Base-by-base conservation (phyloP, 345 rosid species). In the Salix koriyanagi region DNA sequence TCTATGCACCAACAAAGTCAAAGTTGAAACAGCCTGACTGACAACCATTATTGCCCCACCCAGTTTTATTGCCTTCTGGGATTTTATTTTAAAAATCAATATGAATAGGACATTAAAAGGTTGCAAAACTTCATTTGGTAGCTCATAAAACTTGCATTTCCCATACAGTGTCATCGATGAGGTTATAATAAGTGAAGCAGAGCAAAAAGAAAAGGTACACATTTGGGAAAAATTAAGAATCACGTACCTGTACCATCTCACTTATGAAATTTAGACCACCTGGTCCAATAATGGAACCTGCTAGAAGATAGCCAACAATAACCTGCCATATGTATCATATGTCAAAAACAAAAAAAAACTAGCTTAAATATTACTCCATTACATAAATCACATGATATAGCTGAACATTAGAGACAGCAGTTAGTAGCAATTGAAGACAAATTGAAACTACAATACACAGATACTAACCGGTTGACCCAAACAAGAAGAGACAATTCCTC, bases 261-360 rank as follows among this genome's bases (percentile, higher is more conserved):
- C 92, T 92, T 58, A 96, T 92, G 84, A 94, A 96, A 80, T 96
- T 94, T 85, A 94, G 86, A 36, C 99, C 99, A 67, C 99, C 99
- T 21, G 98, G 99, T 76, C 98, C 98, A 75, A 96, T 89, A 67
- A 96, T 77, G 21, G 99, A 96, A 69, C 98, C 99, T 6, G 97
- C 97, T 67, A 96, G 96, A 85, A 96, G 97, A 86, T 96, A 96
- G 69, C 98, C 99, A 75, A 96, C 98, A 83, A 96, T 96, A 60
- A 90, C 95, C 99, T 96, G 80, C 44, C 61, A 71, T 44, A 65
- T 19, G 28, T 60, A 71, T 58, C 1, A 68, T 75, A 68, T 73
- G 34, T 28, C 42, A 67, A 74, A 76, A 66, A 2, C n/a, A 25
- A 76, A 66, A 2, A 25, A 72, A 64, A 12, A 50, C 21, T 21